Percentiles rank a stretch among this genome's conserved stretches.
Evolutionary conservation across 2,329 filamentous ascomycete species (phyloP).

Genomic region (Chrysosporium queenslandicum): DNA sequence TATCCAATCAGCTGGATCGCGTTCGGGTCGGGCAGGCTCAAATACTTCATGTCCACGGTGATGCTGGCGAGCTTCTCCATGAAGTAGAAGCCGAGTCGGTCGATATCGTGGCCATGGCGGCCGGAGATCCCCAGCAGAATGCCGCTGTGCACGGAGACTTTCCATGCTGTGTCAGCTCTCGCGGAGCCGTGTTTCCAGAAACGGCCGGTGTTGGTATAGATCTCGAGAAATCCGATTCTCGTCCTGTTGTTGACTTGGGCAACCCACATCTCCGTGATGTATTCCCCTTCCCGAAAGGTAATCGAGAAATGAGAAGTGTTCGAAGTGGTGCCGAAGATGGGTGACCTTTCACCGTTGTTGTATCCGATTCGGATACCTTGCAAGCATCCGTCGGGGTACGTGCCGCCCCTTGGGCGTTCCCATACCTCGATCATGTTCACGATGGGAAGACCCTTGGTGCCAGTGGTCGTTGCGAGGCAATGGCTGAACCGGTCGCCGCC

Average conservation of each 20-base stretch:
- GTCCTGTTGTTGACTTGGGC: background rate
- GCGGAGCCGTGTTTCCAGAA: background rate
- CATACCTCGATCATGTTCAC: background rate
- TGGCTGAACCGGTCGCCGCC: background rate
- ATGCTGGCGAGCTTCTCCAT: background rate
- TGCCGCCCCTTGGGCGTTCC: background rate
- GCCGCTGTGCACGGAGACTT: background rate
- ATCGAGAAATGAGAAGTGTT: background rate
- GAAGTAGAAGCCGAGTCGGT: background rate
- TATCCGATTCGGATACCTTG: background rate
- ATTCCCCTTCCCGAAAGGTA: background rate
- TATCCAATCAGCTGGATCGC: background rate
- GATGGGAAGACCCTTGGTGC: background rate
- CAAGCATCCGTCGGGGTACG: background rate
- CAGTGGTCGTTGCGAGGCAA: background rate
- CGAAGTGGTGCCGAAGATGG: background rate
- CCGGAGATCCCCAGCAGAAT: background rate
- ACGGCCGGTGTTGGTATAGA: background rate
- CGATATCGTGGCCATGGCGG: background rate
- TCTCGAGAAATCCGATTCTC: background rate
- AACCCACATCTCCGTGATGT: background rate
- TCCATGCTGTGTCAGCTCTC: background rate
- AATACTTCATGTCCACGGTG: background rate
- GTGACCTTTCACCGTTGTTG: background rate
- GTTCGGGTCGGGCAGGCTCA: background rate